Conservation (phyloP, 2,329 filamentous ascomycete genomes). For the Sporothrix variecibatus region DNA sequence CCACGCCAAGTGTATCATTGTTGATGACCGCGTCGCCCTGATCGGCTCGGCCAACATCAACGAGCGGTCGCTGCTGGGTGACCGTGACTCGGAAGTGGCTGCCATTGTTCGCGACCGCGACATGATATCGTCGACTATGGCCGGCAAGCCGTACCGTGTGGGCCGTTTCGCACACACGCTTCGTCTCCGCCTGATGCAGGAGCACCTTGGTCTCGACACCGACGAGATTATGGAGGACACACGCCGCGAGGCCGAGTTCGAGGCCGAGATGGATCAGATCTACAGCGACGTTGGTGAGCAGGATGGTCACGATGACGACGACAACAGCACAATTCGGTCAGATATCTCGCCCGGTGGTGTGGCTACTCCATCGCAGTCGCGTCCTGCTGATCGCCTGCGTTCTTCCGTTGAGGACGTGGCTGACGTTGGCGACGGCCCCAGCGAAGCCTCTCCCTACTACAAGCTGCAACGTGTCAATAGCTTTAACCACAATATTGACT, state of each 20-base stretch:
- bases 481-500: constrained; percentile 75
- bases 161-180: constrained; percentile 91
- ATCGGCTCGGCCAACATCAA: constrained; percentile 99
- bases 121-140: constrained; percentile 91
- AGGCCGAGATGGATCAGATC: constrained; percentile 63
- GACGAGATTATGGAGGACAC: constrained; percentile 86
- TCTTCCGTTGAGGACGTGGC: neutral
- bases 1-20: constrained; percentile 94
- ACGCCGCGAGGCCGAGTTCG: constrained; percentile 57
- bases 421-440: neutral
- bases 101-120: constrained; percentile 90
- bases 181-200: constrained; percentile 90
- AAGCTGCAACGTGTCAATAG: constrained; percentile 54
- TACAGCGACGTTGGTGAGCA: constrained; percentile 49
- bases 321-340: constrained; percentile 26
- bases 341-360: constrained; percentile 32
- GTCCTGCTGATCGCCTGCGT: neutral
- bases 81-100: constrained; percentile 87
- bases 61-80: constrained; percentile 91
- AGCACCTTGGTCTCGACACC: constrained; percentile 93
- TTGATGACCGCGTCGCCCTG: constrained; percentile 88
- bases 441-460: too few species aligned
- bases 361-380: constrained; percentile 16
- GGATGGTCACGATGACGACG: constrained; percentile 36
- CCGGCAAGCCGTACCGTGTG: constrained; percentile 82